Evolutionary conservation across 2,329 filamentous ascomycete genomes (phyloP).

Genomic region (Penicillium sp.): DNA sequence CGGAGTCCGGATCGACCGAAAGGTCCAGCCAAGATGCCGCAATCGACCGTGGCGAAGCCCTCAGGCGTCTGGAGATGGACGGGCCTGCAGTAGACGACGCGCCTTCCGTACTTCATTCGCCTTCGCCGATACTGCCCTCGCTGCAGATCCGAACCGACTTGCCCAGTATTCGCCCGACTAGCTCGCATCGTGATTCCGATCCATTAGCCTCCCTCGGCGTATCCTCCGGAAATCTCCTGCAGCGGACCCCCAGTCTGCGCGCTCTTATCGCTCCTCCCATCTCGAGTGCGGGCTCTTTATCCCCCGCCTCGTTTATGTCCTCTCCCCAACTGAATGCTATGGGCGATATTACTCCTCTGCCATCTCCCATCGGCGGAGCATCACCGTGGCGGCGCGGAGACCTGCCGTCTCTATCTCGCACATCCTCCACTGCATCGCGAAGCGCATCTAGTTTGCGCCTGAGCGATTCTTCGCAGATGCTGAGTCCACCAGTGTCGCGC

Average conservation of each 20-base stretch:
- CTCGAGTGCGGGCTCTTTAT: slow-evolving; percentile 46
- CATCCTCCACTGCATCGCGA: slow-evolving; percentile 41
- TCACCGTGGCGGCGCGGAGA: slow-evolving; percentile 52
- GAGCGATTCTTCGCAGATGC: slow-evolving; percentile 37
- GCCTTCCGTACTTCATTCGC: slow-evolving; percentile 11
- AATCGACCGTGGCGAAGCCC: slow-evolving; percentile 10
- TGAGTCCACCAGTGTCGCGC: slow-evolving; percentile 30
- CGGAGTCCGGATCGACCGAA: slow-evolving; percentile 19
- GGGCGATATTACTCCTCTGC: slow-evolving; percentile 75
- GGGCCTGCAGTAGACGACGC: slow-evolving; percentile 11
- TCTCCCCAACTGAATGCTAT: slow-evolving; percentile 73
- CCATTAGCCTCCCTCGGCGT: slow-evolving; percentile 38
- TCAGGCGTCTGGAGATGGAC: slow-evolving; percentile 1
- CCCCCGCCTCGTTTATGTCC: slow-evolving; percentile 66
- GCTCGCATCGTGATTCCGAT: slow-evolving; percentile 34
- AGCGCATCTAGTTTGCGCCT: slow-evolving; percentile 38
- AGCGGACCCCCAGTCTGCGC: slow-evolving; percentile 46
- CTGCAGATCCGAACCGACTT: slow-evolving; percentile 40
- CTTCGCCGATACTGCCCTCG: slow-evolving; percentile 23
- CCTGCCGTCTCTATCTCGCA: slow-evolving; percentile 47
- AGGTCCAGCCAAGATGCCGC: slow-evolving; percentile 19
- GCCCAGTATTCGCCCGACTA: slow-evolving; percentile 24
- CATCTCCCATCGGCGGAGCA: slow-evolving; percentile 62
- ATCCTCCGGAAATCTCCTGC: slow-evolving; percentile 44
- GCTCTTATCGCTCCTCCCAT: slow-evolving; percentile 37